Evolutionary conservation across 1,284 basidiomycete species (phyloP).

Genomic region (Moesziomyces sp.): DNA sequence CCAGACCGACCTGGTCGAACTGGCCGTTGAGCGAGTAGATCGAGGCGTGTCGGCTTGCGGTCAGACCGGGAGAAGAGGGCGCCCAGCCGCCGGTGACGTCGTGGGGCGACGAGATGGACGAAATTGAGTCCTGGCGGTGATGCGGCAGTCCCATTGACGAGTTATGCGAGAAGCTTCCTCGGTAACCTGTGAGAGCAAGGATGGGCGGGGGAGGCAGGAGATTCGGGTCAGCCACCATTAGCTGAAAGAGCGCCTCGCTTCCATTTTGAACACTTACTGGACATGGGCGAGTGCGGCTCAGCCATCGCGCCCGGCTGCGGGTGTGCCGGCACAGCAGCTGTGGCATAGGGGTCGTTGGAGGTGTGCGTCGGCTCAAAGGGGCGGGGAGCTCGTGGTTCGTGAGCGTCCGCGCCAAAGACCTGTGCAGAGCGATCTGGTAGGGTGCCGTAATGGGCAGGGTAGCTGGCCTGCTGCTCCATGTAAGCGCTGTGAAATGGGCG

Average conservation of each 20-base stretch:
- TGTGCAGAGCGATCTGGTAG: slow-evolving; percentile 37
- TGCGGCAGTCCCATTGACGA: slow-evolving; percentile 40
- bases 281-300: slow-evolving; percentile 43
- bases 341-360: slow-evolving; percentile 30
- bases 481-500: slow-evolving; percentile 21
- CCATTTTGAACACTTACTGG: slow-evolving; percentile 21
- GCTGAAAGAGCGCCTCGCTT: neutral
- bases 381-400: slow-evolving; percentile 45
- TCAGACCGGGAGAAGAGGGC: slow-evolving; percentile 44
- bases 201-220: no score
- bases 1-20: slow-evolving; percentile 48
- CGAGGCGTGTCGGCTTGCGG: slow-evolving; percentile 45
- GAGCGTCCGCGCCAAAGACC: slow-evolving; percentile 37
- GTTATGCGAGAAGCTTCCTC: slow-evolving; percentile 45
- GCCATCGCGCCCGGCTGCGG: slow-evolving; percentile 29
- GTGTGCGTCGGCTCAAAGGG: slow-evolving; percentile 37
- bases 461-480: slow-evolving; percentile 41
- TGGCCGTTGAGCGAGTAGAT: slow-evolving; percentile 51
- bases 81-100: slow-evolving; percentile 47
- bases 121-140: slow-evolving; percentile 44
- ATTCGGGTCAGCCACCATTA: no score
- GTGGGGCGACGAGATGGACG: slow-evolving; percentile 49
- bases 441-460: slow-evolving; percentile 37
- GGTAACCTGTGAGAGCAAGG: slow-evolving; percentile 23
- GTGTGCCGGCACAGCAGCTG: slow-evolving; percentile 22